Evolutionary conservation across 768 basidiomycete genomes (phyloP), one percentile per base, ranked within the genome.

Genomic region (Leccinum aurantiacum): DNA sequence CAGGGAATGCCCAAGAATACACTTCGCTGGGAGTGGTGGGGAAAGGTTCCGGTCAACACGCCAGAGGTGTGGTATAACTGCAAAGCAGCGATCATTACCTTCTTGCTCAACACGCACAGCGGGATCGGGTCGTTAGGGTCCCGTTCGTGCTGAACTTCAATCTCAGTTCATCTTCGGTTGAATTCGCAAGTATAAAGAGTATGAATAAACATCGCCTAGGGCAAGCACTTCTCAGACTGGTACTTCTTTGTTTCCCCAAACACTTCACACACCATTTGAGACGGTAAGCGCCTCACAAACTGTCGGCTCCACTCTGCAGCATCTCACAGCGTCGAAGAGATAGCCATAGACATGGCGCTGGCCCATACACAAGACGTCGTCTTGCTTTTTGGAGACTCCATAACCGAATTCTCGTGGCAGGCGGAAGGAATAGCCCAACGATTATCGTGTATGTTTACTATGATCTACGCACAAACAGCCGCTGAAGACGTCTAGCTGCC

Each of bases 1-100:
- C 27, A 0, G 27, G 27, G 97, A 17, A 94, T 76, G 8, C 97
- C 96, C 31, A 98, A 80, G 70, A 98, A 99, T 2, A 90, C 85
- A 77, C 98, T 99, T 75, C 98, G 96, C 67, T 98, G 95, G 2
- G 94, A 88, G 1, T 98, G 81, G 70, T 95, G 93, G 3, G 97
- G 95, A 15, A 99, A 83, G 1, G 96, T 98, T 0, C 97, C 97
- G 1, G 85, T 82, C 46, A 97, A 75, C 47, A 93, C 78, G 37
- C 95, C 95, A 67, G 91, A 94, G 52, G 98, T 82, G 58, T 80
- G 86, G 65, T 87, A 76, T 29, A 89, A 84, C 41, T 96, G 91
- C 11, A 99, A 77, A 5, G 76, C 80, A 13, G 89, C 87, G 65
- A 93, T 88, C 83, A 65, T 89, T 92, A 1, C 86, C 93, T 59